Conservation (phyloP, 2,329 filamentous ascomycete genomes). For the Hymenoscyphus occultus region DNA sequence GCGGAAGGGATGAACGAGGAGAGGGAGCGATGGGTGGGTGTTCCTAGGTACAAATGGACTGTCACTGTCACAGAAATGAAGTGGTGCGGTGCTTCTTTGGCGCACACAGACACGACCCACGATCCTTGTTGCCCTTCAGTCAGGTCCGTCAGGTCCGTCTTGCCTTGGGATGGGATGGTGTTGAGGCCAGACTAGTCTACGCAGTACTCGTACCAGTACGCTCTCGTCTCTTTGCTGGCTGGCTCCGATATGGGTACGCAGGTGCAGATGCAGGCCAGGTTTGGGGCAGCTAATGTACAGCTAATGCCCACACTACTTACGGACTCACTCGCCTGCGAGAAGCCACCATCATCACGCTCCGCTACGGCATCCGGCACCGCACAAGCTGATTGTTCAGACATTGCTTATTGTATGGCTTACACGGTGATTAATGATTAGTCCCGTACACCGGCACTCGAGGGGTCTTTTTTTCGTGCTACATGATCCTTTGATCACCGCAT, state of each 20-base stretch:
- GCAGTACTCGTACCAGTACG: no score
- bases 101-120: not conserved
- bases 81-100: not conserved
- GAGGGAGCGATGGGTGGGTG: not conserved
- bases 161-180: no score
- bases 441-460: not conserved
- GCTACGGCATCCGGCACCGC: not conserved
- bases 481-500: constrained; percentile 2
- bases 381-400: constrained; percentile 1
- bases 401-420: not conserved
- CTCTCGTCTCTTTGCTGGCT: no score
- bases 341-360: not conserved
- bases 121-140: not conserved
- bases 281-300: no score
- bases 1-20: not conserved
- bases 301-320: no score
- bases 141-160: no score
- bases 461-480: not conserved
- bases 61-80: not conserved
- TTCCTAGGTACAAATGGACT: not conserved
- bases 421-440: not conserved
- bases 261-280: no score
- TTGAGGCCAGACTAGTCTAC: no score
- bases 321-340: no score
- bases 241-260: no score